Evolutionary conservation across 306 rosid genomes (phyloP).

Genomic region (Quercus berberidifolia): DNA sequence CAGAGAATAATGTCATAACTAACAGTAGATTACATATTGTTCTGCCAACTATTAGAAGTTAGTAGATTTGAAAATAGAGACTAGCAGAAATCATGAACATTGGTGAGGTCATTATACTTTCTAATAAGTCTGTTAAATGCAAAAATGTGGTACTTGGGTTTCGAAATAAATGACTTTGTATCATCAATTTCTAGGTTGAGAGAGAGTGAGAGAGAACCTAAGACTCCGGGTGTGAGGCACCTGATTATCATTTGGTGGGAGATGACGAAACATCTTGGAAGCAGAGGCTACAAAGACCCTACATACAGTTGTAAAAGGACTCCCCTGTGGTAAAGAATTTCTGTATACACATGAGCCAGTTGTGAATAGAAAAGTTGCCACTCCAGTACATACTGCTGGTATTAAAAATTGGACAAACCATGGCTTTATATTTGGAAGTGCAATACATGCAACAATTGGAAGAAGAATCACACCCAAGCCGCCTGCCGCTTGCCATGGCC

Average conservation of each 20-base stretch:
- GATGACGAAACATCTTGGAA: conserved; percentile 6
- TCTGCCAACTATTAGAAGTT: too few relatives aligned
- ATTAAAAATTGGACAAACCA: conserved; percentile 24
- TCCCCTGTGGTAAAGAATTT: conserved; percentile 3
- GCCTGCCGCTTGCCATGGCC: not conserved
- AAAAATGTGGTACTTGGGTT: too few relatives aligned
- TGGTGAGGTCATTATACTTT: too few relatives aligned
- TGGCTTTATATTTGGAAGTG: conserved; percentile 11
- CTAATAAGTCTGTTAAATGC: too few relatives aligned
- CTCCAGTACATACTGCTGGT: not conserved
- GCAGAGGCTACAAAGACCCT: conserved; percentile 25
- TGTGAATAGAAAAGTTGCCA: conserved; percentile 20
- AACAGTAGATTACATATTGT: too few relatives aligned
- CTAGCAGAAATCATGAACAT: too few relatives aligned
- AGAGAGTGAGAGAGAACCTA: conserved; percentile 3
- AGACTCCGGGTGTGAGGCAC: conserved; percentile 3
- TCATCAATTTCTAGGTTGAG: not conserved
- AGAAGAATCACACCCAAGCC: not conserved
- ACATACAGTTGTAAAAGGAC: conserved; percentile 19
- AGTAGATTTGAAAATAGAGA: too few relatives aligned
- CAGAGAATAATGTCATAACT: not conserved
- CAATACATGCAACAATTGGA: conserved; percentile 4
- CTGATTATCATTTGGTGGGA: not conserved
- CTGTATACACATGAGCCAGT: conserved; percentile 6
- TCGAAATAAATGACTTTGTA: not conserved